Evolutionary conservation across 73 alveolate species (phyloP).

Genomic region (Tetrahymena thermophila): DNA sequence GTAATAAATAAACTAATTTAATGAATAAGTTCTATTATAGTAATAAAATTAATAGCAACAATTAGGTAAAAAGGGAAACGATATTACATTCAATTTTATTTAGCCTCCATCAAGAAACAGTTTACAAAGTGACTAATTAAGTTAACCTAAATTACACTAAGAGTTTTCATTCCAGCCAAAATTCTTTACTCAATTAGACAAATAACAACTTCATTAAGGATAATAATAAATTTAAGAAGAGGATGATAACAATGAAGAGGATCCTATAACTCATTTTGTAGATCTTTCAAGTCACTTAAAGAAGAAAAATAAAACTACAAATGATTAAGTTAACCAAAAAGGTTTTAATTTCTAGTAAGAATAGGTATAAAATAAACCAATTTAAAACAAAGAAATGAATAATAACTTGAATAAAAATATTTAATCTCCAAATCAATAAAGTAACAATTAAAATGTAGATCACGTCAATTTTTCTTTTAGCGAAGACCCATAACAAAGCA

Average conservation of each 20-base stretch:
- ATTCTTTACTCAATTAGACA: background rate
- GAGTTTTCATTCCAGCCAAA: background rate
- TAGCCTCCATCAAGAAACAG: background rate
- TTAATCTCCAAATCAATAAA: background rate
- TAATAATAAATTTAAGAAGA: background rate
- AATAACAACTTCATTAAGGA: background rate
- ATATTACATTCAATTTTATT: background rate
- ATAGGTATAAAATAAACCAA: background rate
- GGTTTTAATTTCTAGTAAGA: background rate
- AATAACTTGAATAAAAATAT: no score
- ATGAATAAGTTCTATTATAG: background rate
- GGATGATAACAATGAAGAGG: background rate
- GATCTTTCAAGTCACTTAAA: background rate
- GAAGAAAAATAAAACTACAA: background rate
- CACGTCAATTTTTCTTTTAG: background rate
- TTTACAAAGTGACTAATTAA: background rate
- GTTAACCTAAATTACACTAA: background rate
- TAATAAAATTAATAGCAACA: background rate
- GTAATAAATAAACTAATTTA: background rate
- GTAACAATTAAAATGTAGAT: background rate
- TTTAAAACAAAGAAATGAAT: background rate
- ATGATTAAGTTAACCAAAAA: background rate
- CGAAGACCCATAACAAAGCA: background rate
- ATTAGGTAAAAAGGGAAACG: background rate
- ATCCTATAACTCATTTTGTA: background rate